These are phyloP conservation scores for Thelonectria blattea DNA, from an alignment of 2,329 filamentous ascomycete genomes.

Conservation along the genomic window DNA sequence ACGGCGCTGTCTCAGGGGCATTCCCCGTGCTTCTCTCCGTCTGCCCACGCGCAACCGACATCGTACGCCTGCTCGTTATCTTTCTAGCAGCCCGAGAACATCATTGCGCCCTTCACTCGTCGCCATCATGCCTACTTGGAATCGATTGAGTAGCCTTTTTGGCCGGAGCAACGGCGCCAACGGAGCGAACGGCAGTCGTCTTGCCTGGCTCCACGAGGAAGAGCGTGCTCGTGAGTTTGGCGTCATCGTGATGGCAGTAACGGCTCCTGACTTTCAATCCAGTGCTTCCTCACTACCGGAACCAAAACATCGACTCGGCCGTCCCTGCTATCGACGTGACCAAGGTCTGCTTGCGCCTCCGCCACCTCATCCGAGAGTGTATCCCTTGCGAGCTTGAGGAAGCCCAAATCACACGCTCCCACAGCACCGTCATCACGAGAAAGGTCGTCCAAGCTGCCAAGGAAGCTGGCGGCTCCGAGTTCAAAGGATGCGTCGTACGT, in stretches of 20 bases:
- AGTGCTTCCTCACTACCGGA: constrained; percentile 71
- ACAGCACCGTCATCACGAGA: constrained; percentile 83
- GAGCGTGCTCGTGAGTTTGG: constrained; percentile 51
- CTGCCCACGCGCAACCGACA: not conserved
- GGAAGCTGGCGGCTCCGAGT: constrained; percentile 77
- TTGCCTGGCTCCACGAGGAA: constrained; percentile 50
- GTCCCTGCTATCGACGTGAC: constrained; percentile 83
- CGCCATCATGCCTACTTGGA: constrained; percentile 37
- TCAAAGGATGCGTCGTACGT: constrained; percentile 74
- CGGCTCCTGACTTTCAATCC: constrained; percentile 6
- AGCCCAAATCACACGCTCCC: constrained; percentile 74
- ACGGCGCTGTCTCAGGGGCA: not conserved
- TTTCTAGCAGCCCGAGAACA: not conserved
- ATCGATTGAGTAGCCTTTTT: constrained; percentile 41
- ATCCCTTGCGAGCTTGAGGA: constrained; percentile 90
- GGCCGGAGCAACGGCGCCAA: constrained; percentile 30
- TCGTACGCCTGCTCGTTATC: not conserved
- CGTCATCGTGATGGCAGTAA: not conserved
- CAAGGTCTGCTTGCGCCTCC: constrained; percentile 85
- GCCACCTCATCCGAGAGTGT: constrained; percentile 87
- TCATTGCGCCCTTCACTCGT: not conserved
- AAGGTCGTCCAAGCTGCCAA: constrained; percentile 81
- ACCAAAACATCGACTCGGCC: constrained; percentile 66
- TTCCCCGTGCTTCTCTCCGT: not conserved
- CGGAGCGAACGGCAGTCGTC: constrained; percentile 33